Evolutionary conservation across 495 filamentous ascomycete species (phyloP).

Genomic region (Cryomyces antarcticus): DNA sequence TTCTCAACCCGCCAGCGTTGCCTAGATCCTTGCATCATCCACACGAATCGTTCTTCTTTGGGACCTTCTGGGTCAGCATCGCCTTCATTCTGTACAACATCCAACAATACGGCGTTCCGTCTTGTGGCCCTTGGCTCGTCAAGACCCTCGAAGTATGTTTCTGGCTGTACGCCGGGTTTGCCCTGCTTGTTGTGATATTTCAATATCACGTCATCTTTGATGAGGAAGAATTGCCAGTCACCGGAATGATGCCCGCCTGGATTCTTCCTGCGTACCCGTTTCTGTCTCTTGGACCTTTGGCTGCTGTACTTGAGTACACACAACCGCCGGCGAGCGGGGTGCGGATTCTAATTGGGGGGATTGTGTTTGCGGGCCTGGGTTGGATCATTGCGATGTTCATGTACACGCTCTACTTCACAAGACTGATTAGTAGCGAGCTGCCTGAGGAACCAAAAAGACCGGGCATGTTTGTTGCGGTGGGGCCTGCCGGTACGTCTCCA

Average conservation of each 20-base stretch:
- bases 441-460: constrained; percentile 11
- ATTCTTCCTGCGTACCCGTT: constrained; percentile 34
- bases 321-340: constrained; percentile 24
- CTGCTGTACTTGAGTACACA: constrained; percentile 18
- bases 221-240: constrained; percentile 6
- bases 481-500: constrained; percentile 7
- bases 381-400: constrained; percentile 28
- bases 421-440: constrained; percentile 15
- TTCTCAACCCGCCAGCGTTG: constrained; percentile 1
- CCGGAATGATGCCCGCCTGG: constrained; percentile 27
- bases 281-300: constrained; percentile 31
- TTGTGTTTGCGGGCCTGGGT: constrained; percentile 32
- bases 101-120: constrained; percentile 10
- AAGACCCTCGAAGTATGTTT: constrained; percentile 24
- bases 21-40: constrained; percentile 9
- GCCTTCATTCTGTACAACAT: background rate
- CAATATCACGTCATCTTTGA: constrained; percentile 34
- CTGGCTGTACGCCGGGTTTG: constrained; percentile 29
- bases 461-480: constrained; percentile 17
- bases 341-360: constrained; percentile 27
- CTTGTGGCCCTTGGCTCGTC: constrained; percentile 18
- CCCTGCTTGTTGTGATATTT: constrained; percentile 23
- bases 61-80: background rate
- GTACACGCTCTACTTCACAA: constrained; percentile 20
- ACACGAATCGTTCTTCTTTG: constrained; percentile 4